Base-by-base conservation (phyloP, 345 rosid genomes). In the Turritis glabra region DNA sequence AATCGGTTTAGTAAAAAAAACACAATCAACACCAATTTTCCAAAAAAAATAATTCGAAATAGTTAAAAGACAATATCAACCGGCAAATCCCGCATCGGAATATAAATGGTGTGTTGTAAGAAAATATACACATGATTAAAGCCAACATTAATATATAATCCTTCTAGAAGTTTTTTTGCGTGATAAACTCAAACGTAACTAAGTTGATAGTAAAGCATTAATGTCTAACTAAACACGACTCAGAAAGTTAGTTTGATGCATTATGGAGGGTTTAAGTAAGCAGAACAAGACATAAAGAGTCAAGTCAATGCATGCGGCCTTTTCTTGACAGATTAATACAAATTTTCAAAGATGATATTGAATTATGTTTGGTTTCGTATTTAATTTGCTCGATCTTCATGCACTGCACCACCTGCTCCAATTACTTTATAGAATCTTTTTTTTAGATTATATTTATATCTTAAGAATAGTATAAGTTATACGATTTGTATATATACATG, bases 221-320 rank as follows among this genome's bases (percentile, higher is more conserved):
- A 54, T 27, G 40, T 74, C 41, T 29, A 23, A 55, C 65, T 51
- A 44, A 55, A 48, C 61, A 23, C 41, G 11, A 32, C 58, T 25
- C 2, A 26, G 3, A 53, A 19, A 38, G 35, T 14, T 54, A 12
- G 44, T 57, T 29, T 15, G 37, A 46, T 23, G n/a, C 47, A 66
- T 74, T 37, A 35, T 67, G 38, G 57, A 46, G 47, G 30, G 50
- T 29, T 32, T 46, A 56, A 48, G 46, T 14, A 14, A 41, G 67
- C 67, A 58, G 40, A 8, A 11, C 25, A 38, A 67, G 61, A 48
- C 73, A 35, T 69, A 67, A 44, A 14, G 26, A 29, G 79, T 59
- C 73, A 75, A 75, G 69, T 75, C 74, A 67, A 75, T 67, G 62
- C 72, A 46, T 35, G 47, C 22, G 27, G 26, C 37, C 54, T 64